phyloP scores from a whole-genome alignment of 305 asterid species.

The Fraxinus xanthoxyloides region DNA sequence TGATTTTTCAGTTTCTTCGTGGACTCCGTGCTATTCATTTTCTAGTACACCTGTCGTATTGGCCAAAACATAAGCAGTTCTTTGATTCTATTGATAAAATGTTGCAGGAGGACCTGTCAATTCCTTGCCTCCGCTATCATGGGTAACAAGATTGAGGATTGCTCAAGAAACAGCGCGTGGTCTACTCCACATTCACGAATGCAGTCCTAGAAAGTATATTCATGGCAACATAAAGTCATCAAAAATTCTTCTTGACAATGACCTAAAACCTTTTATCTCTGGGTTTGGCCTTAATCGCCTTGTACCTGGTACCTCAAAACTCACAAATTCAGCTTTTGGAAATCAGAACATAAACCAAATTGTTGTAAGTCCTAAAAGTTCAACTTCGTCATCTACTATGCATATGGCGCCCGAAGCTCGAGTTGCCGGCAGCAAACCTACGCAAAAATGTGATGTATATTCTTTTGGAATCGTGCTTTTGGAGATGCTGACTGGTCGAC shows the following conservation, averaged over 20 bases:
- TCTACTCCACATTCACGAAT: constrained; percentile 77
- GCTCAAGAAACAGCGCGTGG: constrained; percentile 69
- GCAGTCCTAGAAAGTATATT: constrained; percentile 64
- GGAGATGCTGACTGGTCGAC: constrained; percentile 74
- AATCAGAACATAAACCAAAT: constrained; percentile 38
- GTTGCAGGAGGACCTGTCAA: constrained; percentile 64
- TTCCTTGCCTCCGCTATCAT: constrained; percentile 53
- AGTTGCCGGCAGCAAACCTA: constrained; percentile 35
- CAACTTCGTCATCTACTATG: constrained; percentile 30
- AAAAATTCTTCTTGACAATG: constrained; percentile 76
- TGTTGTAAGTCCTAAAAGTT: constrained; percentile 28
- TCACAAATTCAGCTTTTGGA: constrained; percentile 33
- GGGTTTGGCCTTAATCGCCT: constrained; percentile 83
- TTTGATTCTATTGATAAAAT: neutral
- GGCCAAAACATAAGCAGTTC: neutral
- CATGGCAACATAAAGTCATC: constrained; percentile 84
- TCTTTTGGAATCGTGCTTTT: constrained; percentile 76
- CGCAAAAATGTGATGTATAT: constrained; percentile 78
- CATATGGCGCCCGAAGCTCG: constrained; percentile 69
- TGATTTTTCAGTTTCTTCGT: neutral
- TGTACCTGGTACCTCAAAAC: constrained; percentile 39
- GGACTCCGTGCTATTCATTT: neutral
- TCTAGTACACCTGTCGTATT: neutral
- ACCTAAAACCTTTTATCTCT: constrained; percentile 66
- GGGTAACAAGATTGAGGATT: constrained; percentile 68